Evolutionary conservation across 352 stramenopile species (phyloP).

Genomic region (Globisporangium mamillatum): DNA sequence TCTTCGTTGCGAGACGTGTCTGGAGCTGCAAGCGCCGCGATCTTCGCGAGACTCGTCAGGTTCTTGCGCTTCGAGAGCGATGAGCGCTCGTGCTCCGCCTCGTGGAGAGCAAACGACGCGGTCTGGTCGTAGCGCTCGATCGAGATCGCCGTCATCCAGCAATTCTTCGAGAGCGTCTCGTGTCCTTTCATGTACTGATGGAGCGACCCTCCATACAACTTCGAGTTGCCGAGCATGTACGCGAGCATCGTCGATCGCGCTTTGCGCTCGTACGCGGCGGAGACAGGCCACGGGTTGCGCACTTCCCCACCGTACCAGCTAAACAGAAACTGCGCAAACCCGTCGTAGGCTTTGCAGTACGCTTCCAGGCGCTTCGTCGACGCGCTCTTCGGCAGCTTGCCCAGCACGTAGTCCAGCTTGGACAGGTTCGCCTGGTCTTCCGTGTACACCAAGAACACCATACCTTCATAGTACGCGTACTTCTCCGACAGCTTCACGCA

Average conservation of each 20-base stretch:
- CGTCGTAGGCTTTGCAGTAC: conserved; percentile 58
- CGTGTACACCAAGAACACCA: conserved; percentile 67
- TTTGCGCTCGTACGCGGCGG: conserved; percentile 16
- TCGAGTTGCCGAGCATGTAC: conserved; percentile 62
- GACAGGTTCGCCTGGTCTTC: conserved; percentile 58
- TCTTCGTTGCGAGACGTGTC: conserved; percentile 31
- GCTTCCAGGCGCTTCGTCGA: conserved; percentile 58
- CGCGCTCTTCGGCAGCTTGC: conserved; percentile 44
- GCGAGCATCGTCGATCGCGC: conserved; percentile 44
- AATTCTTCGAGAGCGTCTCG: conserved; percentile 46
- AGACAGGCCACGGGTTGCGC: conserved; percentile 58
- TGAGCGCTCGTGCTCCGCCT: conserved; percentile 45
- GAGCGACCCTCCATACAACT: conserved; percentile 52
- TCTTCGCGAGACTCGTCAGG: conserved; percentile 75
- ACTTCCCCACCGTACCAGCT: conserved; percentile 78
- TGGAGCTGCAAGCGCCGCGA: conserved; percentile 62
- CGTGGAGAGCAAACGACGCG: conserved; percentile 46
- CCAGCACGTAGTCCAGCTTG: conserved; percentile 73
- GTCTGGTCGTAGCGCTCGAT: conserved; percentile 64
- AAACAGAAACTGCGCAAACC: conserved; percentile 66
- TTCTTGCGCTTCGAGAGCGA: conserved; percentile 71
- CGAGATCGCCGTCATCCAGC: conserved; percentile 67
- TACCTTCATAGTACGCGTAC: conserved; percentile 81
- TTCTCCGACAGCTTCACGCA: conserved; percentile 65
- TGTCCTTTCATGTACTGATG: conserved; percentile 67